These are phyloP conservation scores for Fomitopsis pinicola DNA, from an alignment of 1,284 basidiomycete genomes.

Conservation along the genomic window DNA sequence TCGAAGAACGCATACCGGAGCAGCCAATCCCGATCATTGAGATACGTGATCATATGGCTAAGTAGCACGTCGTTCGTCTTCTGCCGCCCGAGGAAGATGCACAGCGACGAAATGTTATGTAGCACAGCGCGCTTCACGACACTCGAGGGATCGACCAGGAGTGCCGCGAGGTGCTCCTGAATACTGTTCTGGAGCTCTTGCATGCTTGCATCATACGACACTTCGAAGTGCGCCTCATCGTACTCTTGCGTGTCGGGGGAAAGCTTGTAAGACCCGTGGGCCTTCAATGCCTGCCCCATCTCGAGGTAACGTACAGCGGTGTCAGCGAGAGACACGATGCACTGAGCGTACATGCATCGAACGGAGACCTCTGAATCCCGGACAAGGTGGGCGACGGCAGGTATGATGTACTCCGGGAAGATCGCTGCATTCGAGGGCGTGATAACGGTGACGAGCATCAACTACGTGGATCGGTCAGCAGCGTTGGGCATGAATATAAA, in stretches of 20 bases:
- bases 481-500: not conserved
- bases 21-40: conserved; percentile 95
- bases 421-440: conserved; percentile 87
- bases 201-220: conserved; percentile 84
- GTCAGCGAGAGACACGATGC: conserved; percentile 81
- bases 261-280: conserved; percentile 71
- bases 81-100: conserved; percentile 89
- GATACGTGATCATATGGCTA: conserved; percentile 97
- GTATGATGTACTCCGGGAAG: conserved; percentile 94
- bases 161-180: conserved; percentile 82
- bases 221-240: conserved; percentile 74
- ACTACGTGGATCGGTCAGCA: conserved; percentile 35
- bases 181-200: conserved; percentile 83
- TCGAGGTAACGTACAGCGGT: conserved; percentile 85
- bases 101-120: conserved; percentile 83
- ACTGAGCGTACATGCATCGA: conserved; percentile 84
- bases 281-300: conserved; percentile 87
- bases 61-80: conserved; percentile 93
- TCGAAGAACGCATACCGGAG: conserved; percentile 92
- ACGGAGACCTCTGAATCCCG: conserved; percentile 87
- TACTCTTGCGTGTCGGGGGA: conserved; percentile 66
- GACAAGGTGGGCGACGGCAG: conserved; percentile 80
- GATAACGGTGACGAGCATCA: conserved; percentile 83
- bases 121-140: conserved; percentile 74
- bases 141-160: conserved; percentile 73